Conservation (phyloP, 2,329 filamentous ascomycete genomes). For the Emmonsia crescens region DNA sequence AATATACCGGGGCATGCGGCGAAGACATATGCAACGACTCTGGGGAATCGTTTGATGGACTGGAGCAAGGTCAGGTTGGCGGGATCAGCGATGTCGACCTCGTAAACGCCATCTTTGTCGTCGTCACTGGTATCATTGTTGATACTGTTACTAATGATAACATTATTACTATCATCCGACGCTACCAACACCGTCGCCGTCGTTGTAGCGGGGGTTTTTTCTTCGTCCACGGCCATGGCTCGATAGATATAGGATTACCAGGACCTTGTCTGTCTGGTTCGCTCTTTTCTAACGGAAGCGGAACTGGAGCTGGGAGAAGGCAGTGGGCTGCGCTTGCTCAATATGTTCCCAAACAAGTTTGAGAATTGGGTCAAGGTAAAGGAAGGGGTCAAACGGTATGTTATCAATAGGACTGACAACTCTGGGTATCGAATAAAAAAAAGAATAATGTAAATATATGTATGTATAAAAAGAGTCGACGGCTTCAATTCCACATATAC, state of each 20-base stretch:
- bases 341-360: background rate
- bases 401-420: too few relatives aligned
- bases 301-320: background rate
- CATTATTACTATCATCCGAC: background rate
- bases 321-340: background rate
- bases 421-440: too few relatives aligned
- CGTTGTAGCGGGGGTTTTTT: background rate
- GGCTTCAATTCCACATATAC: too few relatives aligned
- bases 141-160: background rate
- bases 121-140: background rate
- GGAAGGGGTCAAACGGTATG: too few relatives aligned
- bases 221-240: background rate
- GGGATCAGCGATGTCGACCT: background rate
- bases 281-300: background rate
- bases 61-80: slow-evolving; percentile 7
- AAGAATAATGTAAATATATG: too few relatives aligned
- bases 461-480: too few relatives aligned
- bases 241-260: background rate
- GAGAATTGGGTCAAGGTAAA: too few relatives aligned
- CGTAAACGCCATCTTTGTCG: background rate
- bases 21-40: slow-evolving; percentile 9
- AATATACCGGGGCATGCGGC: slow-evolving; percentile 10
- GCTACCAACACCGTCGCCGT: background rate
- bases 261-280: background rate
- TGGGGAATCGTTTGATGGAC: slow-evolving; percentile 12